Conservation (phyloP, 169 alveolate species). For the Plasmodium vinckei region DNA sequence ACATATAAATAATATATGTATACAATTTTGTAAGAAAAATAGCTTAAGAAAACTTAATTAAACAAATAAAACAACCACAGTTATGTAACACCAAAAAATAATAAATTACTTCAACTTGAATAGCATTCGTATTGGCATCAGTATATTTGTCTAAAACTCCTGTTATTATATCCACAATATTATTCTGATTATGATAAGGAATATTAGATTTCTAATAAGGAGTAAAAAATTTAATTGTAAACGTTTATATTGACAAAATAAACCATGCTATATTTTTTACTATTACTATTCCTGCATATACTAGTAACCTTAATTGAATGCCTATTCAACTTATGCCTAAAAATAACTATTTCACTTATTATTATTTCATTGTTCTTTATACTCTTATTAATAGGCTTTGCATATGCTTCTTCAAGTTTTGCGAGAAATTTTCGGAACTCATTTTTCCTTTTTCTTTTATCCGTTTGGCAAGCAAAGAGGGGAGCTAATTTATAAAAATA, state of each 20-base stretch:
- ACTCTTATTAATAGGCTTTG: conserved; percentile 72
- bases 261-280: no score
- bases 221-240: background rate
- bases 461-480: background rate
- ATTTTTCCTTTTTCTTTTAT: conserved; percentile 32
- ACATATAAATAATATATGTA: no score
- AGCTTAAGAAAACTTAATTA: background rate
- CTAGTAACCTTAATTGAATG: no score
- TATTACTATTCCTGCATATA: no score
- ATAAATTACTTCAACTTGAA: conserved; percentile 60
- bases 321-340: background rate
- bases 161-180: conserved; percentile 64
- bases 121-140: conserved; percentile 65
- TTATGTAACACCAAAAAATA: background rate
- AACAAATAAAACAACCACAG: background rate
- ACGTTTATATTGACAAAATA: no score
- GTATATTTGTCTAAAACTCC: conserved; percentile 73
- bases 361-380: background rate
- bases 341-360: background rate
- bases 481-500: background rate
- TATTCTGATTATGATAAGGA: conserved; percentile 65
- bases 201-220: conserved; percentile 50
- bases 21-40: background rate
- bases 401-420: conserved; percentile 77
- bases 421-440: conserved; percentile 46